Evolutionary conservation across 2,329 filamentous ascomycete species (phyloP), one percentile per base, ranked within the genome.

Genomic region (Fusarium torulosum): DNA sequence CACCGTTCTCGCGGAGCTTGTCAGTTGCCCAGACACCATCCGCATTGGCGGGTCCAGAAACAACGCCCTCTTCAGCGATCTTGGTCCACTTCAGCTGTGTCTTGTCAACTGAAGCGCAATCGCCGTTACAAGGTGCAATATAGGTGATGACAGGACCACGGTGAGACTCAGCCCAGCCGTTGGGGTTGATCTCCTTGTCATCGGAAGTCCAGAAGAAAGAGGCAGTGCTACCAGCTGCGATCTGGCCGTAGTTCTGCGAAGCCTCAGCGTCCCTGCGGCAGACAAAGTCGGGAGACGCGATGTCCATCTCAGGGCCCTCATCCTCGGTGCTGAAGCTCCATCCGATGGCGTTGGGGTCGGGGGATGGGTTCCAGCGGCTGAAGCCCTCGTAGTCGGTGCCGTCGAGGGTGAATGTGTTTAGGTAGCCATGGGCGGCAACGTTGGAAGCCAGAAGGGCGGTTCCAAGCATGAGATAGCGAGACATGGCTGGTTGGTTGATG

Each of bases 281-380:
- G 71, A 79, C 79, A 51, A 85, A 82, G 58, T 83, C 81, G 33
- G 76, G 56, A 35, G 72, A 76, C 50, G 70, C 74, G 63, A 78
- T 69, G 42, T 79, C 79, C 44, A 76, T 80, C 25, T 85, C 82
- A 65, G 83, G 84, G 66, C 84, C 84, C 72, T 84, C 82, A 66
- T 82, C 81, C 31, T 78, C 77, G 45, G 84, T 80, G 21, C 76
- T 73, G 37, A 79, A 78, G 6, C 76, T 74, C 81, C 81, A 83
- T 42, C 79, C 80, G 47, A 75, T 73, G 46, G 69, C 69, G 6
- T 70, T 51, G 15, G 80, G 78, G 8, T 76, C 76, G 25, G 71
- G 69, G n/a, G 71, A 53, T 31, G 71, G 65, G 70, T 81, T 73
- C 66, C 69, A 71, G n/a, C 61, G 51, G 40, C 27, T 51, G 55